Conservation (phyloP, 352 stramenopile genomes). For the Aphanomyces astaci region DNA sequence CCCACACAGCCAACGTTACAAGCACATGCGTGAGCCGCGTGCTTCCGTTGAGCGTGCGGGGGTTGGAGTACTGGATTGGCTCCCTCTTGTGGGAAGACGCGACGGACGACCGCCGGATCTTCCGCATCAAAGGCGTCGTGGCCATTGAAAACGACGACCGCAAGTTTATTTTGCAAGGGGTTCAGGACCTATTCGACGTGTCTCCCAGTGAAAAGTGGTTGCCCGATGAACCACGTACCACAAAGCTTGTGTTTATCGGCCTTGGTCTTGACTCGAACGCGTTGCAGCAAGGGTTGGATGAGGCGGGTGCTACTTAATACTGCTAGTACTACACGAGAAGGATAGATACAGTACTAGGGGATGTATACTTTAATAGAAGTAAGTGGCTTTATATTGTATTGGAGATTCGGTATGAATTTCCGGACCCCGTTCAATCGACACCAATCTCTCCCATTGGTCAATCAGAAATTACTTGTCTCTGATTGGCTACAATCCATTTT, state of each 20-base stretch:
- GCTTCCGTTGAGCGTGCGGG: conserved; percentile 34
- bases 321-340: not conserved
- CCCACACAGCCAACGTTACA: conserved; percentile 19
- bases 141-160: conserved; percentile 38
- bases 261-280: not conserved
- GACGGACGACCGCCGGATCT: conserved; percentile 32
- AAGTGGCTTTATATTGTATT: no score
- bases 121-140: conserved; percentile 70
- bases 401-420: no score
- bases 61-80: conserved; percentile 64
- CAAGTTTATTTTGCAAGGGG: conserved; percentile 76
- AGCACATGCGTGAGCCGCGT: conserved; percentile 26
- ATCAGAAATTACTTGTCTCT: no score
- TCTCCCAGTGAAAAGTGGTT: conserved; percentile 2
- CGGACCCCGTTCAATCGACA: no score
- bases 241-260: conserved; percentile 18
- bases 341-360: no score
- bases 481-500: no score
- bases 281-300: not conserved
- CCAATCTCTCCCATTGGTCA: no score
- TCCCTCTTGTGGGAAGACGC: conserved; percentile 55
- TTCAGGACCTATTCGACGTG: conserved; percentile 75
- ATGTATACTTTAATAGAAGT: no score
- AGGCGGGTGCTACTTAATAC: not conserved
- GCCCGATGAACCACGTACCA: not conserved